Evolutionary conservation across 2,329 filamentous ascomycete species (phyloP), one percentile per base, ranked within the genome.

Genomic region (Didymella segeticola): DNA sequence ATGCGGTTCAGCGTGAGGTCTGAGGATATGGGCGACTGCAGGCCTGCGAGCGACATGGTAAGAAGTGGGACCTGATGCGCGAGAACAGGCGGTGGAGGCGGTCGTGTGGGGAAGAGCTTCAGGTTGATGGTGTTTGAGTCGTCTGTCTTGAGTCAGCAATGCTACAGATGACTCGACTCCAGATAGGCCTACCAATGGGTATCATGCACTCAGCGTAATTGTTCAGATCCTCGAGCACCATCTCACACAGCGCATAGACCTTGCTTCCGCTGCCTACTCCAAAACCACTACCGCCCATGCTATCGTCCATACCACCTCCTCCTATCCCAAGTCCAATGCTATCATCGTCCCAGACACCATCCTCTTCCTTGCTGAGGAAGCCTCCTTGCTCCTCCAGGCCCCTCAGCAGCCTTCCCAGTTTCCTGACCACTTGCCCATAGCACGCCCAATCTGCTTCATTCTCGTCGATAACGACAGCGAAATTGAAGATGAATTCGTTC

Each of bases 121-220:
- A 97, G 90, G 76, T 97, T 96, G 75, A 97, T 87, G 0, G 91
- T 96, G 73, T 96, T 97, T 56, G 91, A 87, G 63, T 96, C 91
- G 74, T 96, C 92, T 92, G 64, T 19, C 15, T 12, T 17, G n/a
- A 26, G 20, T 47, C 23, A 11, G 17, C 61, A n/a, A 55, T 8
- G 5, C 33, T 26, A 12, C 4, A 15, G 4, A 26, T 26, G 20
- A n/a, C 11, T 5, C 2, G 11, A 14, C 1, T 43, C 10, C 2
- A 3, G 29, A 3, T 2, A 20, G 5, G 4, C 46, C n/a, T 29
- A 93, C 90, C 90, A 60, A 97, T 93, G 0, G 93, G 93, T 68
- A 97, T 96, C 93, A 96, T 96, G 81, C 93, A 96, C 78, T 99
- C 95, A 70, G 91, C 93, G 70, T 97, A 99, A 67, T 96, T 96